Percentiles rank a stretch among this genome's conserved stretches.
phyloP scores from a whole-genome alignment of 1,284 basidiomycete species.

The Ganoderma resinaceum region DNA sequence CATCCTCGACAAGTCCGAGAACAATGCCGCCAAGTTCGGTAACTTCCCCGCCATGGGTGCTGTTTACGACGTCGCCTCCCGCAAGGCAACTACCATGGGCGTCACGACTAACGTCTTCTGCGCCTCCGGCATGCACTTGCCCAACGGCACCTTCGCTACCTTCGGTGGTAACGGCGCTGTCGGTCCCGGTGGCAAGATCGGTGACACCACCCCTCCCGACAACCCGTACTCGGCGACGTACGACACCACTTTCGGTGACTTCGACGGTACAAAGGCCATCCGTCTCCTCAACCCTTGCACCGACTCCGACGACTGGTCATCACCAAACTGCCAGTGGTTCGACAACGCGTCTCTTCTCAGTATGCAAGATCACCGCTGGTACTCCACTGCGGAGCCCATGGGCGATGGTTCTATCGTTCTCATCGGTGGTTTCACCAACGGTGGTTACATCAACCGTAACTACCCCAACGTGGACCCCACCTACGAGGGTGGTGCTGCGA shows the following conservation, averaged over 20 bases:
- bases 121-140: slow-evolving; percentile 67
- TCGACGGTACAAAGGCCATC: slow-evolving; percentile 70
- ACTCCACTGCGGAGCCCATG: slow-evolving; percentile 83
- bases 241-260: slow-evolving; percentile 70
- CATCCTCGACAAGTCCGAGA: slow-evolving; percentile 57
- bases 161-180: slow-evolving; percentile 75
- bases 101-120: slow-evolving; percentile 86
- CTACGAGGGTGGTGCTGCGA: slow-evolving; percentile 69
- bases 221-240: slow-evolving; percentile 53
- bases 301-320: slow-evolving; percentile 53
- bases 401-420: slow-evolving; percentile 74
- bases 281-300: slow-evolving; percentile 82
- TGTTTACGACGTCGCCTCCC: slow-evolving; percentile 58
- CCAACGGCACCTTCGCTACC: slow-evolving; percentile 51
- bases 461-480: slow-evolving; percentile 71
- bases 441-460: slow-evolving; percentile 90
- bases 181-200: slow-evolving; percentile 72
- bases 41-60: slow-evolving; percentile 50
- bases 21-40: slow-evolving; percentile 58
- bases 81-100: slow-evolving; percentile 66
- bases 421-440: slow-evolving; percentile 85
- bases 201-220: slow-evolving; percentile 53
- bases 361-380: slow-evolving; percentile 87
- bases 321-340: slow-evolving; percentile 75
- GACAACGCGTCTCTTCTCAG: slow-evolving; percentile 72